Evolutionary conservation across 371 early-diverging fungal genomes (phyloP).

Genomic region (Funneliformis caledonium): DNA sequence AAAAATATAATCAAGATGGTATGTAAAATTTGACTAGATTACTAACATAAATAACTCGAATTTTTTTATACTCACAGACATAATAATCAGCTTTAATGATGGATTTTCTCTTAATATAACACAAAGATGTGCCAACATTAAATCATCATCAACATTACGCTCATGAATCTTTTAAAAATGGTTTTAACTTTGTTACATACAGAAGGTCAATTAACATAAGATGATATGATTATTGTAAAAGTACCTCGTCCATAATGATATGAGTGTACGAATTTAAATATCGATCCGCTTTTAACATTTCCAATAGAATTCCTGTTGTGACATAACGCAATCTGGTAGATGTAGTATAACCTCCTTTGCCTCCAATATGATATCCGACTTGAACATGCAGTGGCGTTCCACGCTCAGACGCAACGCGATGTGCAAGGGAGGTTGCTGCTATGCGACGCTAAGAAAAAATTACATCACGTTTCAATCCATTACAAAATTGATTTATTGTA

Average conservation of each 20-base stretch:
- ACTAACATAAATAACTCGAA: constrained; percentile 3
- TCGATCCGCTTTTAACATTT: constrained; percentile 41
- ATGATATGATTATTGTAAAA: background rate
- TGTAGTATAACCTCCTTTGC: constrained; percentile 32
- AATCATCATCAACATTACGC: constrained; percentile 41
- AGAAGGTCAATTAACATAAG: background rate
- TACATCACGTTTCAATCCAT: background rate
- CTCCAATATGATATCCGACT: constrained; percentile 41
- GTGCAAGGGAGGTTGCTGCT: constrained; percentile 41
- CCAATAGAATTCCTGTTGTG: constrained; percentile 42
- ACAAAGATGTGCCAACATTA: constrained; percentile 41
- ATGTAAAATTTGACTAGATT: background rate
- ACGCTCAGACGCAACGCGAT: constrained; percentile 38
- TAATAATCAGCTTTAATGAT: constrained; percentile 41
- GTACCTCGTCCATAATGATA: constrained; percentile 44
- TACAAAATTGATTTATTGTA: background rate
- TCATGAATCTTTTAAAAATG: constrained; percentile 39
- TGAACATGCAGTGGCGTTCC: constrained; percentile 19
- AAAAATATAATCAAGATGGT: background rate
- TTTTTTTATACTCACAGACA: constrained; percentile 39
- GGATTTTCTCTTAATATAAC: constrained; percentile 34
- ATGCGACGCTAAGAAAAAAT: constrained; percentile 37
- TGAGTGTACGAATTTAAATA: constrained; percentile 38
- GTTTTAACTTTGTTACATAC: background rate
- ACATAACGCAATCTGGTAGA: constrained; percentile 40